phyloP scores from a whole-genome alignment of 2,329 filamentous ascomycete genomes.

The Botrytis galanthina region DNA sequence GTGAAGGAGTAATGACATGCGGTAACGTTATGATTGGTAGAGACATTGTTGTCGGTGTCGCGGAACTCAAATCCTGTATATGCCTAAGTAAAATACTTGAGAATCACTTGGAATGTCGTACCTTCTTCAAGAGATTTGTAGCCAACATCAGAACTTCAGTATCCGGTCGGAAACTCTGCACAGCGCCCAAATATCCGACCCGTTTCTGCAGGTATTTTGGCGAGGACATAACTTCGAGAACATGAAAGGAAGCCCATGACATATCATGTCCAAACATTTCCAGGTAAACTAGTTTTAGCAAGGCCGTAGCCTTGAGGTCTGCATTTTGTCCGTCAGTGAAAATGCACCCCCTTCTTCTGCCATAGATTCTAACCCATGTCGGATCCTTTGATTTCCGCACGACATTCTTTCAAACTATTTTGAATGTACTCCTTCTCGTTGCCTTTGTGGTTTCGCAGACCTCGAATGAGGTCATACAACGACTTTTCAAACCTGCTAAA shows the following conservation, averaged over 20 bases:
- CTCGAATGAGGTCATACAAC: slow-evolving; percentile 96
- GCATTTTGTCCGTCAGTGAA: slow-evolving; percentile 23
- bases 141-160: slow-evolving; percentile 97
- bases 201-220: slow-evolving; percentile 93
- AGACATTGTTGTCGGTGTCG: slow-evolving; percentile 73
- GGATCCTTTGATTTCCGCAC: slow-evolving; percentile 83
- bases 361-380: slow-evolving; percentile 72
- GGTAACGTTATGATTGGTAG: slow-evolving; percentile 88
- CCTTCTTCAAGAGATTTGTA: slow-evolving; percentile 95
- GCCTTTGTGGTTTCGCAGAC: slow-evolving; percentile 91
- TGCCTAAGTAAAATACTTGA: slow-evolving; percentile 22
- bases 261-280: slow-evolving; percentile 99
- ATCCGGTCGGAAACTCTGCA: slow-evolving; percentile 92
- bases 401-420: slow-evolving; percentile 91
- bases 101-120: slow-evolving; percentile 34
- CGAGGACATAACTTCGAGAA: slow-evolving; percentile 98
- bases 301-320: slow-evolving; percentile 94
- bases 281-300: slow-evolving; percentile 93
- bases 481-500: slow-evolving; percentile 92
- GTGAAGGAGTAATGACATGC: slow-evolving; percentile 87
- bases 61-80: slow-evolving; percentile 66
- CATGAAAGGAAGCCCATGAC: slow-evolving; percentile 98
- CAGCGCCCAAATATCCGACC: slow-evolving; percentile 89
- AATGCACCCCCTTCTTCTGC: neutral
- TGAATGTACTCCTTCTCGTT: slow-evolving; percentile 94